Percentiles rank a stretch among this genome's conserved stretches.
Evolutionary conservation across 192 early-diverging fungal genomes (phyloP).

Genomic region (Kickxella alabastrina): DNA sequence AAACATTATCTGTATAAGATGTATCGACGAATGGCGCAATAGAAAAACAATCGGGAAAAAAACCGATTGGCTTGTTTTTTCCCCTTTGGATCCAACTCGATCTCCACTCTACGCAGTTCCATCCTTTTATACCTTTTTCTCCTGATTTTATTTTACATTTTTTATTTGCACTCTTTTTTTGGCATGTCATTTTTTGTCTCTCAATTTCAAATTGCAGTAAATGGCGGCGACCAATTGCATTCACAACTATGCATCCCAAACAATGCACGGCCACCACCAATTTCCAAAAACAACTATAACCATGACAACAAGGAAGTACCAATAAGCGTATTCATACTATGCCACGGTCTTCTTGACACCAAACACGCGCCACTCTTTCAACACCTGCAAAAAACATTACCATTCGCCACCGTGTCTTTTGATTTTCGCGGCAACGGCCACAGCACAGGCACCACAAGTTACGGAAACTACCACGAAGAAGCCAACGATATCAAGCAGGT

Average conservation of each 20-base stretch:
- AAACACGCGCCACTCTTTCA: constrained; percentile 31
- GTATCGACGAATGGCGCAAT: too few relatives aligned
- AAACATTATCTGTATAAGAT: too few relatives aligned
- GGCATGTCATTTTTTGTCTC: background rate
- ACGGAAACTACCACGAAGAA: constrained; percentile 56
- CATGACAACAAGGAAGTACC: background rate
- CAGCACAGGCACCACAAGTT: constrained; percentile 53
- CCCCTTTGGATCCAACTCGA: too few relatives aligned
- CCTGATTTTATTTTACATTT: background rate
- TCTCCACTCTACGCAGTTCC: too few relatives aligned
- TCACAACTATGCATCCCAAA: background rate
- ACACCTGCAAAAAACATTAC: constrained; percentile 17
- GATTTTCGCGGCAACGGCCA: constrained; percentile 59
- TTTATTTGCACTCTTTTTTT: background rate
- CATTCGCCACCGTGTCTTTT: constrained; percentile 40
- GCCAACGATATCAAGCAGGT: constrained; percentile 46
- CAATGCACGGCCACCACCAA: background rate
- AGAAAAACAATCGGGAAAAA: too few relatives aligned
- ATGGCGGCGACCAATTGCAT: background rate
- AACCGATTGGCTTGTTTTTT: too few relatives aligned
- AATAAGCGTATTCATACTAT: constrained; percentile 37
- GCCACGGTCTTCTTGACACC: constrained; percentile 55
- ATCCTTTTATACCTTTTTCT: too few relatives aligned
- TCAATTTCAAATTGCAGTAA: background rate
- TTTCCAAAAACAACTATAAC: background rate